Evolutionary conservation across 352 stramenopile genomes (phyloP).

Genomic region (Phytopythium sindhum): DNA sequence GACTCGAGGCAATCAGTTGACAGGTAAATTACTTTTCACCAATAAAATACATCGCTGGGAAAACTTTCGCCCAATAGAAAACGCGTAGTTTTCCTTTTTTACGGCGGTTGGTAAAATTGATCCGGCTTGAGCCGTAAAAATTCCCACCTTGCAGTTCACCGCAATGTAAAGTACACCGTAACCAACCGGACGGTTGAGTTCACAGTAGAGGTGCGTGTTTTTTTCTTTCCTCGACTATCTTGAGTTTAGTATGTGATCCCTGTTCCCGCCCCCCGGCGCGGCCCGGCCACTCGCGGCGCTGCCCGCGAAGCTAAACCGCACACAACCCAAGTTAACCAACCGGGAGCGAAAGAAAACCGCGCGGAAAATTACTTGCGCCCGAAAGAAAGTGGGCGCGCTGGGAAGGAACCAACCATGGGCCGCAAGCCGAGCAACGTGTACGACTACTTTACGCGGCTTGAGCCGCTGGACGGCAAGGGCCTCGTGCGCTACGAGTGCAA

Average conservation of each 20-base stretch:
- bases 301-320: no score
- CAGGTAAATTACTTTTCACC: no score
- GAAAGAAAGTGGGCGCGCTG: neutral
- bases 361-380: constrained; percentile 2
- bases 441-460: constrained; percentile 78
- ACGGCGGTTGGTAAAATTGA: no score
- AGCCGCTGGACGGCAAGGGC: constrained; percentile 61
- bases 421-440: constrained; percentile 86
- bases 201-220: no score
- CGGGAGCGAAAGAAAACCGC: constrained; percentile 5
- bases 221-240: neutral
- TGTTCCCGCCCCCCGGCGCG: no score
- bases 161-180: neutral
- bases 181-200: neutral
- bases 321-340: no score
- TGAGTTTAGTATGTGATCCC: neutral
- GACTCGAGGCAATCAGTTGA: no score
- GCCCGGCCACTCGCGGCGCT: no score
- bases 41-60: no score
- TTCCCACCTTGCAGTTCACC: neutral
- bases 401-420: constrained; percentile 34
- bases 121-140: no score
- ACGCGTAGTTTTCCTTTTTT: no score
- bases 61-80: no score
- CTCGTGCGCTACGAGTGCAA: constrained; percentile 86